phyloP scores from a whole-genome alignment of 2,329 filamentous ascomycete genomes.

The Fusarium cyanostomum region DNA sequence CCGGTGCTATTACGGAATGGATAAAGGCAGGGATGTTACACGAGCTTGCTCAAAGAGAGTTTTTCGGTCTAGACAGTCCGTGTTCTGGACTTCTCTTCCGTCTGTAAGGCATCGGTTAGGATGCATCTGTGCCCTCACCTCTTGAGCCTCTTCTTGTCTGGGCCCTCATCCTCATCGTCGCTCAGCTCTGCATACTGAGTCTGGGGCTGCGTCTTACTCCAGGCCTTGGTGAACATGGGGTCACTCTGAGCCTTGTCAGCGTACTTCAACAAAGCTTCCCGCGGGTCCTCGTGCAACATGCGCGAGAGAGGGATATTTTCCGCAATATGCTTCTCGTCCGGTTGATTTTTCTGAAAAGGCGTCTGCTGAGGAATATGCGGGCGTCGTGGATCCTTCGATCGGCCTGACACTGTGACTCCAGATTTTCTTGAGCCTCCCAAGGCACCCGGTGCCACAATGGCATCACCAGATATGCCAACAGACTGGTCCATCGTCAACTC shows the following conservation, averaged over 20 bases:
- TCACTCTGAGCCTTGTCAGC: constrained; percentile 92
- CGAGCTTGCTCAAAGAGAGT: constrained; percentile 11
- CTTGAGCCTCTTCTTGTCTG: constrained; percentile 72
- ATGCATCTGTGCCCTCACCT: constrained; percentile 51
- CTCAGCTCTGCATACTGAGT: constrained; percentile 91
- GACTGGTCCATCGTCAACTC: constrained; percentile 85
- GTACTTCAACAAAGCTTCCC: constrained; percentile 94
- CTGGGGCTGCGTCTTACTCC: constrained; percentile 90
- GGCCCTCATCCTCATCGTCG: constrained; percentile 79
- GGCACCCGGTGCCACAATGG: constrained; percentile 76
- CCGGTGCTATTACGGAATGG: constrained; percentile 26
- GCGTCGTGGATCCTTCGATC: constrained; percentile 78
- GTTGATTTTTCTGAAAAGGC: constrained; percentile 89
- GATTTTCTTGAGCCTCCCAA: constrained; percentile 62
- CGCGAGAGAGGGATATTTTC: constrained; percentile 88
- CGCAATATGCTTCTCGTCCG: constrained; percentile 88
- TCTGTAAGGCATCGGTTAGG: constrained; percentile 3
- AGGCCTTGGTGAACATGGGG: constrained; percentile 93
- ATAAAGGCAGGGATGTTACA: constrained; percentile 23
- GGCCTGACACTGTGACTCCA: constrained; percentile 81
- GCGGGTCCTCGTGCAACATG: constrained; percentile 96
- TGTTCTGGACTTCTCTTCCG: constrained; percentile 10
- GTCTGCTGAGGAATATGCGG: constrained; percentile 88
- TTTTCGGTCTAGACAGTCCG: constrained; percentile 10
- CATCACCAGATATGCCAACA: constrained; percentile 83